phyloP scores from a whole-genome alignment of 306 rosid species.

The Hippophae tibetana region DNA sequence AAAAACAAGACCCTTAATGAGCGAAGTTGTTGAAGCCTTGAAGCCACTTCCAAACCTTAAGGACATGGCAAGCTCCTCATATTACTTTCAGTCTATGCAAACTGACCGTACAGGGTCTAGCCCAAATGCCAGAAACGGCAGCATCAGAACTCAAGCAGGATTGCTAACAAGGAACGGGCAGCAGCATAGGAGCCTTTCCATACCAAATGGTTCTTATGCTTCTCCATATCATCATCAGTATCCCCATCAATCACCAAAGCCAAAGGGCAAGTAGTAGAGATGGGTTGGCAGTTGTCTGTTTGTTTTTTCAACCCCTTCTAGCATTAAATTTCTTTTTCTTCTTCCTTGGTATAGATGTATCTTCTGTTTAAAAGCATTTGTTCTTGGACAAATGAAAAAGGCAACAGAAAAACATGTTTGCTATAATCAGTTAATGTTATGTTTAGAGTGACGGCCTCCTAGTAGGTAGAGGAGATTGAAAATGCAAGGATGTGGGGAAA shows the following conservation, averaged over 20 bases:
- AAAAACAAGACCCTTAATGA: slow-evolving; percentile 81
- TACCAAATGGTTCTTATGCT: slow-evolving; percentile 63
- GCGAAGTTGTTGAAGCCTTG: slow-evolving; percentile 84
- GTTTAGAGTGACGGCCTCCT: slow-evolving; percentile 31
- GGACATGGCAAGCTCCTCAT: slow-evolving; percentile 97
- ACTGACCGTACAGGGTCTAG: slow-evolving; percentile 59
- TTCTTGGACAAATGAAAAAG: slow-evolving; percentile 40
- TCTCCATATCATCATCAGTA: slow-evolving; percentile 84
- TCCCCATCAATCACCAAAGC: slow-evolving; percentile 84
- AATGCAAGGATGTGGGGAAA: slow-evolving; percentile 28
- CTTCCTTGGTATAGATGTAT: slow-evolving; percentile 32
- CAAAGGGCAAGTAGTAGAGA: slow-evolving; percentile 59
- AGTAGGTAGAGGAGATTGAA: slow-evolving; percentile 14
- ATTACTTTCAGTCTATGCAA: slow-evolving; percentile 77
- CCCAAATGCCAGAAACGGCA: slow-evolving; percentile 67
- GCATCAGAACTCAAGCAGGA: slow-evolving; percentile 43
- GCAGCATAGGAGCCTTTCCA: slow-evolving; percentile 65
- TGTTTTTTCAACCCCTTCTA: slow-evolving; percentile 23
- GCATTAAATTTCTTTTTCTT: slow-evolving; percentile 5
- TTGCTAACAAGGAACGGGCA: slow-evolving; percentile 56
- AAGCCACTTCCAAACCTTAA: slow-evolving; percentile 85
- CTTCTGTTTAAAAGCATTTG: slow-evolving; percentile 42
- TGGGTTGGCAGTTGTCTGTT: slow-evolving; percentile 25
- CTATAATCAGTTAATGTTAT: slow-evolving; percentile 25
- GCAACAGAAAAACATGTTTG: slow-evolving; percentile 39